phyloP scores from a whole-genome alignment of 495 filamentous ascomycete species.

The Aspergillus cavernicola region DNA sequence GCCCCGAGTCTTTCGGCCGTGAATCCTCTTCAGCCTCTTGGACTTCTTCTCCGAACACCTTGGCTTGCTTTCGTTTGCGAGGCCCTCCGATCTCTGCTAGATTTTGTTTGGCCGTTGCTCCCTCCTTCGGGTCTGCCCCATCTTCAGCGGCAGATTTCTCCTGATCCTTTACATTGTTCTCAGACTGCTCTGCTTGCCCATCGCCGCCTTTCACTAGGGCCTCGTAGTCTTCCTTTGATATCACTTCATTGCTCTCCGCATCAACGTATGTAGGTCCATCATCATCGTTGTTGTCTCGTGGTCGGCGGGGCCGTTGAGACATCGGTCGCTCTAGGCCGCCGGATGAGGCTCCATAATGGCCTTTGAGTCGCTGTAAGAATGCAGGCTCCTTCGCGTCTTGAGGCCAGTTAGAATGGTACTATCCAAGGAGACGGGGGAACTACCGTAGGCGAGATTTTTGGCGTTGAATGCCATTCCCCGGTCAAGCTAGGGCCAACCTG shows the following conservation, averaged over 20 bases:
- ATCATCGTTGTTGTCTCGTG: conserved; percentile 35
- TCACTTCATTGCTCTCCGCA: conserved; percentile 45
- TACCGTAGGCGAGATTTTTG: conserved; percentile 49
- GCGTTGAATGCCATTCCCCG: conserved; percentile 43
- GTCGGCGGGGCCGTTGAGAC: conserved; percentile 36
- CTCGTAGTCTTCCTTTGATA: conserved; percentile 48
- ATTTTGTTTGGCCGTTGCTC: conserved; percentile 29
- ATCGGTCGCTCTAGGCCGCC: conserved; percentile 40
- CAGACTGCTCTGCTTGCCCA: conserved; percentile 6
- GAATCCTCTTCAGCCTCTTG: conserved; percentile 23
- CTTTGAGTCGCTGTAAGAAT: conserved; percentile 44
- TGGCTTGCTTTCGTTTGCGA: conserved; percentile 44
- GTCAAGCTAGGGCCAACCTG: conserved; percentile 2
- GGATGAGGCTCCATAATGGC: conserved; percentile 36
- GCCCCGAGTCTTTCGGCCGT: conserved; percentile 20
- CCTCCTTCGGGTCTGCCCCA: conserved; percentile 17
- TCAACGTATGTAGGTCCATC: conserved; percentile 49
- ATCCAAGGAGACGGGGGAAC: not conserved
- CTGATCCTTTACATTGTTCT: conserved; percentile 11
- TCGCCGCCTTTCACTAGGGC: conserved; percentile 29
- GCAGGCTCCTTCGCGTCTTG: conserved; percentile 48
- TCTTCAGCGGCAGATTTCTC: conserved; percentile 10
- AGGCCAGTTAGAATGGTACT: no score
- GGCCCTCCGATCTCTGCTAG: conserved; percentile 41
- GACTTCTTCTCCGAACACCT: conserved; percentile 37